These are phyloP conservation scores for Boletales sp. DNA, from an alignment of 768 basidiomycete genomes.

Conservation along the genomic window DNA sequence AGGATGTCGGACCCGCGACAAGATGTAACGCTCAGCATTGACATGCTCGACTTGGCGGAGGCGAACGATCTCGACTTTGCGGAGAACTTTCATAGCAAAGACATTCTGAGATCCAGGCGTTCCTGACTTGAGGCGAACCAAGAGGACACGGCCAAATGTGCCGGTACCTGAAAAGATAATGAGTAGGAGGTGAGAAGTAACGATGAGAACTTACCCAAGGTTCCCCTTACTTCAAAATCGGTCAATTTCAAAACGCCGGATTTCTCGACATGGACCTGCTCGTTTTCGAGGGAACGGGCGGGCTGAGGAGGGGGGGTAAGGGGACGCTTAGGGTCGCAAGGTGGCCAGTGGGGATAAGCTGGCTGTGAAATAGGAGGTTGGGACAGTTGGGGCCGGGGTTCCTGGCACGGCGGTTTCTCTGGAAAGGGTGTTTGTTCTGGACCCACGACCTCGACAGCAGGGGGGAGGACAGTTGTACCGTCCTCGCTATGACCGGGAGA, in stretches of 20 bases:
- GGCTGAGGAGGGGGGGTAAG: conserved; percentile 37
- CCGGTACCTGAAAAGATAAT: conserved; percentile 72
- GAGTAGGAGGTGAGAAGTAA: background rate
- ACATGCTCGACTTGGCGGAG: conserved; percentile 98
- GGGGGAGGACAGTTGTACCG: conserved; percentile 19
- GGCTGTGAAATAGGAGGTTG: conserved; percentile 3
- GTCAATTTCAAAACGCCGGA: conserved; percentile 58
- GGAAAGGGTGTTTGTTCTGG: conserved; percentile 12
- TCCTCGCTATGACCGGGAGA: conserved; percentile 55
- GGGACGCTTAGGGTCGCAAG: conserved; percentile 1
- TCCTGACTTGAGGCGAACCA: conserved; percentile 72
- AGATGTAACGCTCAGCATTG: conserved; percentile 92
- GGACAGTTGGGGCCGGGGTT: conserved; percentile 4
- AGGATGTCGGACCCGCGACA: conserved; percentile 87
- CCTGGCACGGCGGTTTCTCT: conserved; percentile 10
- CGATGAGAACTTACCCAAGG: conserved; percentile 51
- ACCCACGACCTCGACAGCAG: conserved; percentile 1
- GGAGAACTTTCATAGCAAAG: conserved; percentile 88
- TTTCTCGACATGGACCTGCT: conserved; percentile 58
- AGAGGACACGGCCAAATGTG: conserved; percentile 90
- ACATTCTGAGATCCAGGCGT: conserved; percentile 41
- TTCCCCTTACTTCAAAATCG: conserved; percentile 80
- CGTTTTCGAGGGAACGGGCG: conserved; percentile 63
- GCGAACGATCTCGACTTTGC: conserved; percentile 80
- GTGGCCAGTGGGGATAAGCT: conserved; percentile 11